phyloP scores from a whole-genome alignment of 805 yeast species.

The Lipomyces chichibuensis region DNA sequence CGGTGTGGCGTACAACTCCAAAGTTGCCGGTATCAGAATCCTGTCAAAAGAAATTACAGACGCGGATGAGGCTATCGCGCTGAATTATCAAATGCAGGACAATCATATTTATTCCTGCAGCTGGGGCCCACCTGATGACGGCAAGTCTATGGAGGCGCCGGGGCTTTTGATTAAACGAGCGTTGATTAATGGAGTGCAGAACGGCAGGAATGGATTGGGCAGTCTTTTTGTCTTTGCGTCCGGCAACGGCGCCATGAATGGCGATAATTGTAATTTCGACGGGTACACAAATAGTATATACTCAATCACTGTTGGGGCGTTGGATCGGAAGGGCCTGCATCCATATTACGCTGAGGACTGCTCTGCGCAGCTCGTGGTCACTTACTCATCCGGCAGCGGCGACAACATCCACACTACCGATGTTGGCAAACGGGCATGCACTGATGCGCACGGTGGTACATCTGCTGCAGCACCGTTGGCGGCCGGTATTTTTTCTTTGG shows the following conservation, averaged over 20 bases:
- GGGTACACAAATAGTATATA: conserved; percentile 96
- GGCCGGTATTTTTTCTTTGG: conserved; percentile 89
- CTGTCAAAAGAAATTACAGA: conserved; percentile 77
- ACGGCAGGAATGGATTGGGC: conserved; percentile 82
- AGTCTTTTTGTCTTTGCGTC: conserved; percentile 92
- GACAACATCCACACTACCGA: conserved; percentile 84
- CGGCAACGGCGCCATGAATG: conserved; percentile 84
- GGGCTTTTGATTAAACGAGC: conserved; percentile 77
- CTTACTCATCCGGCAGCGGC: conserved; percentile 82
- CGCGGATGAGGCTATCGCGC: conserved; percentile 89
- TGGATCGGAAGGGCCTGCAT: conserved; percentile 82
- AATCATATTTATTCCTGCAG: conserved; percentile 96
- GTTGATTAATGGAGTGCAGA: conserved; percentile 76
- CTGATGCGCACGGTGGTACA: conserved; percentile 87
- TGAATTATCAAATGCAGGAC: conserved; percentile 74
- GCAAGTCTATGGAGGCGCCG: conserved; percentile 83
- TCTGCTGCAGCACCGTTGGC: conserved; percentile 99
- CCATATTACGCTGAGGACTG: conserved; percentile 92
- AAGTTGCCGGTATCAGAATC: conserved; percentile 88
- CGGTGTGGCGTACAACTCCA: conserved; percentile 89
- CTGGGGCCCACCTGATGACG: conserved; percentile 98
- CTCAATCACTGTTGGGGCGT: conserved; percentile 92
- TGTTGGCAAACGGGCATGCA: conserved; percentile 62
- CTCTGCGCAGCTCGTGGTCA: conserved; percentile 90
- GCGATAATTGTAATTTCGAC: conserved; percentile 93